Evolutionary conservation across 768 basidiomycete genomes (phyloP), one percentile per base, ranked within the genome.

Genomic region (Astraeus odoratus): DNA sequence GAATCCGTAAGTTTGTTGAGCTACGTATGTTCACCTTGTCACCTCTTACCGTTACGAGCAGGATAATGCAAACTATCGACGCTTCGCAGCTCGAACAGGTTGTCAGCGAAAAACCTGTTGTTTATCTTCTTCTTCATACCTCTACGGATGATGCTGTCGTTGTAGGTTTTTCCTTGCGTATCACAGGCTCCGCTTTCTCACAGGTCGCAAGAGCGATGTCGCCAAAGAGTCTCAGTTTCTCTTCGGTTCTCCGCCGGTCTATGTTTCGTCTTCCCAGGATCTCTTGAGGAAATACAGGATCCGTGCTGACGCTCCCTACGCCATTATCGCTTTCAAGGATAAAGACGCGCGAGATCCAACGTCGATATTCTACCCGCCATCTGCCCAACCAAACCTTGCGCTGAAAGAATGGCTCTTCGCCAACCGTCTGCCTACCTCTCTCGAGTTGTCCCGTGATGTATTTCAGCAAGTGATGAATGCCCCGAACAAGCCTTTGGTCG

Each of bases 381-480:
- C 27, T 1, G 27, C 50, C 9, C 29, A 45, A 22, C 8, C 46
- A 8, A 3, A 30, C 8, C 45, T 47, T 12, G 39, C 46, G 1
- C 47, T 84, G 16, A 55, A 57, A 9, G 47, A 55, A 0, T 94
- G 87, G 83, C 67, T 93, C 15, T 59, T 81, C 2, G 59, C 67
- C 0, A 76, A 96, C 60, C 80, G 83, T 24, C 76, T 91, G 19
- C 89, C 91, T 0, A 78, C 80, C 1, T 67, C 79, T 9, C 57
- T 81, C 16, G 86, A 95, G 62, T 77, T 97, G 36, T 80, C 77
- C 16, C 76, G 81, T 33, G 81, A 82, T 41, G 81, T 83, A 3
- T 96, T 92, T 73, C 81, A 87, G 52, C 75, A 73, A 9, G 78
- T 96, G 34, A 94, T 97, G 90, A 83, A 86, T 40, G 81, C 84